Evolutionary conservation across 2,329 filamentous ascomycete species (phyloP).

Genomic region (Fusarium sp.): DNA sequence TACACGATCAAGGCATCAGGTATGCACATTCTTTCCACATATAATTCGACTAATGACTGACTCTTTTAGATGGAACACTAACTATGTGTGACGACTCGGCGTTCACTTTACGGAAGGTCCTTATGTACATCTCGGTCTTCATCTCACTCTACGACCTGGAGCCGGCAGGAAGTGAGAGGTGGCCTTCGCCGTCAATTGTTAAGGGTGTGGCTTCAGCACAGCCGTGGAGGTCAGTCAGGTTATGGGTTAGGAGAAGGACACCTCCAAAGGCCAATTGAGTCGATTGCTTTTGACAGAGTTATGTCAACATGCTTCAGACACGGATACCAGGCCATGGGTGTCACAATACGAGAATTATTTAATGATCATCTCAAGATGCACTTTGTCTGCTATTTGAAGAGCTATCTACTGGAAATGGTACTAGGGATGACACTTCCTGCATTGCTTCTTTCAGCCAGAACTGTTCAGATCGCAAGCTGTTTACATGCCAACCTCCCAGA

Average conservation of each 20-base stretch:
- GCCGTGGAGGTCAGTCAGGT: constrained; percentile 45
- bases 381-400: not conserved
- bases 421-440: not conserved
- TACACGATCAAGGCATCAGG: constrained; percentile 51
- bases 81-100: constrained; percentile 51
- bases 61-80: constrained; percentile 46
- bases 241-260: constrained; percentile 51
- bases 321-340: not conserved
- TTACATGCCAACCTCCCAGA: not conserved
- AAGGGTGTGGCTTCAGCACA: constrained; percentile 46
- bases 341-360: not conserved
- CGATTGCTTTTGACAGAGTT: not conserved
- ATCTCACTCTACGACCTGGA: constrained; percentile 54
- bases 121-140: constrained; percentile 51
- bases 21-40: constrained; percentile 30
- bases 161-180: constrained; percentile 46
- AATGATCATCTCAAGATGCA: not conserved
- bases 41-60: constrained; percentile 21
- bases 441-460: not conserved
- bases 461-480: not conserved
- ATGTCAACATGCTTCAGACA: not conserved
- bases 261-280: constrained; percentile 12
- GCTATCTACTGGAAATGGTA: not conserved
- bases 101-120: constrained; percentile 51
- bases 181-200: constrained; percentile 43